Conservation (phyloP, 2,329 filamentous ascomycete species). For the Exophiala sp. region DNA sequence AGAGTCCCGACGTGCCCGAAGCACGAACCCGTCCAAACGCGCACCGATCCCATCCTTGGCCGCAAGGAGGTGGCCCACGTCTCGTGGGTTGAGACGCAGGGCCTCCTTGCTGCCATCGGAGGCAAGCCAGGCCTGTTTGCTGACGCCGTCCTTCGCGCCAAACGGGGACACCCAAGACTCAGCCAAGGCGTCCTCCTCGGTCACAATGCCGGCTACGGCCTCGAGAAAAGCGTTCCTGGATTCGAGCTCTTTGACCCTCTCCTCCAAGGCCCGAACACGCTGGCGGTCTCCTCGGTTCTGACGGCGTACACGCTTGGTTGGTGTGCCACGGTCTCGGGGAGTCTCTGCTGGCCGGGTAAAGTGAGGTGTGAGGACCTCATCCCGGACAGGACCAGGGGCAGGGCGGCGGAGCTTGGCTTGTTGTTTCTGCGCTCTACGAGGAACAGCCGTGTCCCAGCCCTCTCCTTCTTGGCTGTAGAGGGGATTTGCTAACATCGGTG, state of each 20-base stretch:
- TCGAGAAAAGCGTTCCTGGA: background rate
- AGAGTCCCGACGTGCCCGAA: conserved; percentile 15
- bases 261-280: background rate
- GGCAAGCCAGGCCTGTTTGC: conserved; percentile 16
- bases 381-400: background rate
- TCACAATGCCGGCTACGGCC: background rate
- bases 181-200: background rate
- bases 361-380: background rate
- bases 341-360: background rate
- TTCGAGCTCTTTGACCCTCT: background rate
- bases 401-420: background rate
- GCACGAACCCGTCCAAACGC: conserved; percentile 7
- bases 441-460: background rate
- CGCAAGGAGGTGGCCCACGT: conserved; percentile 18
- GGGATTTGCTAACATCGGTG: background rate
- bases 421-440: background rate
- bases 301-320: background rate
- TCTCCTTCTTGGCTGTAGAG: background rate
- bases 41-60: conserved; percentile 17
- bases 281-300: background rate
- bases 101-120: background rate
- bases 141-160: conserved; percentile 9
- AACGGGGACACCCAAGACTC: conserved; percentile 1
- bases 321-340: background rate
- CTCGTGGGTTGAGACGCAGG: conserved; percentile 4